These are phyloP conservation scores for Cicer yamashitae DNA, from an alignment of 306 rosid species.

Conservation along the genomic window DNA sequence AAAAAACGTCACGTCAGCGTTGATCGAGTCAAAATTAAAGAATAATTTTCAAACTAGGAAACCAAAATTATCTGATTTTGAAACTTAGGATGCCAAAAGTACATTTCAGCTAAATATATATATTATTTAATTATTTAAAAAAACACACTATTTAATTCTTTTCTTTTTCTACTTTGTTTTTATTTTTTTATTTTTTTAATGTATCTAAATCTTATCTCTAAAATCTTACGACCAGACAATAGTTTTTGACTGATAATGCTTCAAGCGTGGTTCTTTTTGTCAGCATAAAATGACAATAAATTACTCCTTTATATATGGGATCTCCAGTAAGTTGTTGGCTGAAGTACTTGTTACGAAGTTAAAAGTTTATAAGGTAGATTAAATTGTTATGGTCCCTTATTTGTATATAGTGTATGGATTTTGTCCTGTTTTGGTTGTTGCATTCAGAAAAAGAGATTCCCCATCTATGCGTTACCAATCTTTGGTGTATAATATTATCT, in stretches of 20 bases:
- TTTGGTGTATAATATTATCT: background rate
- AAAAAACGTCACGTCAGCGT: too few relatives aligned
- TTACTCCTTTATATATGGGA: background rate
- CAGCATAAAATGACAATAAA: conserved; percentile 29
- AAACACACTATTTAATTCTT: too few relatives aligned
- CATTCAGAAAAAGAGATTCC: conserved; percentile 49
- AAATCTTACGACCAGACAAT: too few relatives aligned
- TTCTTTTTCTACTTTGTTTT: too few relatives aligned
- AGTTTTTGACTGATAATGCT: background rate
- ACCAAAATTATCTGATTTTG: too few relatives aligned
- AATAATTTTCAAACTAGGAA: too few relatives aligned
- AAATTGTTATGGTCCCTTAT: conserved; percentile 2
- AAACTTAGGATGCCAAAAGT: too few relatives aligned
- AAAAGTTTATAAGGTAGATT: conserved; percentile 29
- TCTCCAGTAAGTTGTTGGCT: conserved; percentile 10
- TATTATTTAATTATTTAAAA: too few relatives aligned
- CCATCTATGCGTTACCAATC: background rate
- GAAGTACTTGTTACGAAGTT: conserved; percentile 4
- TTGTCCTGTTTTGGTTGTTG: conserved; percentile 53
- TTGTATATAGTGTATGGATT: conserved; percentile 39
- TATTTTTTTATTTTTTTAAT: too few relatives aligned
- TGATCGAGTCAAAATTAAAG: too few relatives aligned
- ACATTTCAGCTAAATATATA: too few relatives aligned
- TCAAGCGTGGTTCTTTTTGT: conserved; percentile 26
- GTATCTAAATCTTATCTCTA: too few relatives aligned